phyloP scores from a whole-genome alignment of 1,139 yeast species.

The Yamadazyma sp. region DNA sequence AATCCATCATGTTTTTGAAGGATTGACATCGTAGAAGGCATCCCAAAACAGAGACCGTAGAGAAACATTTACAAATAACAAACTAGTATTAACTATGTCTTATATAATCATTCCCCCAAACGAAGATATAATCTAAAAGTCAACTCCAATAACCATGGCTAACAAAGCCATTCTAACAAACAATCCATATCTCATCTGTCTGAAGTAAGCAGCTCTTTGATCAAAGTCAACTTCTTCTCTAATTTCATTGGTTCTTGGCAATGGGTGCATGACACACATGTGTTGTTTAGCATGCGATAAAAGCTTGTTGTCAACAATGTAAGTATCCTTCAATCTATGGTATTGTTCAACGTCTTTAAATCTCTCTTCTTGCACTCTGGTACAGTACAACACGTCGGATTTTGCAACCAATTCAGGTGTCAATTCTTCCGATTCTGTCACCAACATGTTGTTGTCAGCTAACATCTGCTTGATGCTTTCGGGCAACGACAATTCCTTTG shows the following conservation, averaged over 20 bases:
- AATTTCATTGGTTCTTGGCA: conserved; percentile 95
- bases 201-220: conserved; percentile 98
- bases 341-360: conserved; percentile 75
- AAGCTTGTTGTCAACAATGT: conserved; percentile 89
- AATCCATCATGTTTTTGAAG: conserved; percentile 29
- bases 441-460: conserved; percentile 63
- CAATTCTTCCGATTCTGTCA: conserved; percentile 69
- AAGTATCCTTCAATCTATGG: conserved; percentile 85
- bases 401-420: conserved; percentile 81
- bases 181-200: conserved; percentile 98
- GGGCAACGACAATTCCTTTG: conserved; percentile 85
- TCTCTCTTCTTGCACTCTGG: conserved; percentile 97
- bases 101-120: conserved; percentile 8
- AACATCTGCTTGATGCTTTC: conserved; percentile 66
- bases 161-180: conserved; percentile 98
- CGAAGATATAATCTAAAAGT: conserved; percentile 29
- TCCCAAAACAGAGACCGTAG: no score
- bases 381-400: conserved; percentile 95
- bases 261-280: conserved; percentile 99
- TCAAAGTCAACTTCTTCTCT: conserved; percentile 98
- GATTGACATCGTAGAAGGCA: conserved; percentile 10
- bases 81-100: background rate
- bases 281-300: conserved; percentile 93
- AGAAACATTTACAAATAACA: no score
- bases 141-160: conserved; percentile 96